Evolutionary conservation across 164 flowering plant genomes (phyloP).

Genomic region (Chimonanthus praecox): DNA sequence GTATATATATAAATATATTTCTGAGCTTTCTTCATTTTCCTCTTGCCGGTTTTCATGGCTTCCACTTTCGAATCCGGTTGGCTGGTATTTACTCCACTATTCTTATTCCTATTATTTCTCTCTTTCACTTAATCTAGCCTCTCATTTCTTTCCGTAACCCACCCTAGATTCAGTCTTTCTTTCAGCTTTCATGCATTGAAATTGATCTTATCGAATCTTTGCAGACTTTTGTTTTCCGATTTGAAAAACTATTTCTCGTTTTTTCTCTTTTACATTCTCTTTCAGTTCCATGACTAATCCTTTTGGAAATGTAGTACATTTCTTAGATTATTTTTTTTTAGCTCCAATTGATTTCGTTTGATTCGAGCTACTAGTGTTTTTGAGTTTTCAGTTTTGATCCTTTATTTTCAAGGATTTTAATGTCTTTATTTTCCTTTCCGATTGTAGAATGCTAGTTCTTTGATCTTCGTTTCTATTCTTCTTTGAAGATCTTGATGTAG

Average conservation of each 20-base stretch:
- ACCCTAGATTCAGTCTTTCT: not conserved
- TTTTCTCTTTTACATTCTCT: not conserved
- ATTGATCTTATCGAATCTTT: constrained; percentile 3
- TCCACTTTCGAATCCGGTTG: constrained; percentile 36
- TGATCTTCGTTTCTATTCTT: not conserved
- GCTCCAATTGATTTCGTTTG: not conserved
- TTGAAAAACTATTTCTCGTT: not conserved
- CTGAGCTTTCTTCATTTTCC: constrained; percentile 4
- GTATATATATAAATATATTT: not conserved
- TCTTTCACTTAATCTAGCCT: not conserved
- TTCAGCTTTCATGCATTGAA: not conserved
- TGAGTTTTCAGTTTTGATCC: not conserved
- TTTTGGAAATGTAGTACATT: not conserved
- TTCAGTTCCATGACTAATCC: not conserved
- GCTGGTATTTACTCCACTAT: constrained; percentile 23
- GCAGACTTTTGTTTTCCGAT: not conserved
- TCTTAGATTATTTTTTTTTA: not conserved
- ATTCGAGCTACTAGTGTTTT: not conserved
- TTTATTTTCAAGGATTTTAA: not conserved
- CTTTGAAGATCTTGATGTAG: not conserved
- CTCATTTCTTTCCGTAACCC: not conserved
- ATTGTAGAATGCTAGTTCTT: too few species aligned
- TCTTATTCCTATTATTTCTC: not conserved
- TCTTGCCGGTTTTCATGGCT: constrained; percentile 24
- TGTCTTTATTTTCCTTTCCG: not conserved